phyloP scores from a whole-genome alignment of 73 alveolate species.

The Halteria grandinella region DNA sequence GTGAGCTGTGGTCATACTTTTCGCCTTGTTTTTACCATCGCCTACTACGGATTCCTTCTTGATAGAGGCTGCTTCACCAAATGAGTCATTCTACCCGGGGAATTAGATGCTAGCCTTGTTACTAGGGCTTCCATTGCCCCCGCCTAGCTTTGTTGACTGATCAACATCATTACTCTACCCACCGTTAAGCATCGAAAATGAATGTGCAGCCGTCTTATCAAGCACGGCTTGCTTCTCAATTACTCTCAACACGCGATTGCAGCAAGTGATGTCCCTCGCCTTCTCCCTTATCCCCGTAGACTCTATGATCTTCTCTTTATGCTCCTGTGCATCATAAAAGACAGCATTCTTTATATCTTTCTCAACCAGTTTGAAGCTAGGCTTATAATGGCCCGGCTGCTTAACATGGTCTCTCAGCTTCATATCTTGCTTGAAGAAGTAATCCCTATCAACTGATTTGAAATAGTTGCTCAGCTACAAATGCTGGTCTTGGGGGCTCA shows the following conservation, averaged over 20 bases:
- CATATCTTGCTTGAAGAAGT: constrained; percentile 10
- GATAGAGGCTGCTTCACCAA: background rate
- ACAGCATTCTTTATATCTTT: background rate
- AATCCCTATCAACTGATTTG: constrained; percentile 37
- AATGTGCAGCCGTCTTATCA: background rate
- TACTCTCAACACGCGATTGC: constrained; percentile 26
- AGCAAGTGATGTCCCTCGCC: constrained; percentile 29
- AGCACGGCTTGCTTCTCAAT: background rate
- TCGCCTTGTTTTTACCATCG: background rate
- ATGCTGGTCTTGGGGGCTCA: no score
- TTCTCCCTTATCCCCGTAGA: background rate
- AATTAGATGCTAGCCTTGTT: background rate
- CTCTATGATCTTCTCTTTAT: constrained; percentile 10
- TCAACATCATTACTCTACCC: background rate
- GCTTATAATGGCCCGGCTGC: constrained; percentile 45
- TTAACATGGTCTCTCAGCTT: background rate
- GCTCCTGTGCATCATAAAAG: constrained; percentile 3
- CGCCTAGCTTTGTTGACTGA: background rate
- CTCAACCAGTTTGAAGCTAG: background rate
- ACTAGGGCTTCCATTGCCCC: background rate
- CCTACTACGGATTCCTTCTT: background rate
- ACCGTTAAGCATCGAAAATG: no score
- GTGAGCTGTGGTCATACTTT: background rate
- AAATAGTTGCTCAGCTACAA: constrained; percentile 25
- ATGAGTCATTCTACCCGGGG: constrained; percentile 13